Evolutionary conservation across 2,329 filamentous ascomycete genomes (phyloP).

Genomic region (Botrytis galanthina): DNA sequence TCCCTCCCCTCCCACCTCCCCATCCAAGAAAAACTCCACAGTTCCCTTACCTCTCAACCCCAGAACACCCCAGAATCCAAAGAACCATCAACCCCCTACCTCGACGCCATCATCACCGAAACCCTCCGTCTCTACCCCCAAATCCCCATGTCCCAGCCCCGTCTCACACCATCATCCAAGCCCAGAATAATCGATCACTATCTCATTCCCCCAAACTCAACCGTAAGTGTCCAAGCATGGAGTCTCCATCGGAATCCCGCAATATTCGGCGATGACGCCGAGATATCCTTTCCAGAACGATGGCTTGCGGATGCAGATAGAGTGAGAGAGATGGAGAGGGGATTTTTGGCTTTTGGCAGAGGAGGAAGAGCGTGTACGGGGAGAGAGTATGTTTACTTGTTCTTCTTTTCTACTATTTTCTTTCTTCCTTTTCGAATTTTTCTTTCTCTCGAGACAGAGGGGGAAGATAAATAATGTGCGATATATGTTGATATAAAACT

Average conservation of each 20-base stretch:
- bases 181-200: slow-evolving; percentile 56
- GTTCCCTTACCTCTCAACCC: not conserved
- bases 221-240: slow-evolving; percentile 61
- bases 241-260: slow-evolving; percentile 59
- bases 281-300: slow-evolving; percentile 74
- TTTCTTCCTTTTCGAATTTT: not conserved
- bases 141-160: slow-evolving; percentile 66
- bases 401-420: not conserved
- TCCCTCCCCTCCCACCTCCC: slow-evolving; percentile 55
- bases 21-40: slow-evolving; percentile 52
- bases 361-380: slow-evolving; percentile 66
- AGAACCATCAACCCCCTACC: slow-evolving; percentile 51
- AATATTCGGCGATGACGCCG: slow-evolving; percentile 71
- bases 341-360: slow-evolving; percentile 64
- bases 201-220: slow-evolving; percentile 51
- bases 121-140: slow-evolving; percentile 61
- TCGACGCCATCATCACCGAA: slow-evolving; percentile 64
- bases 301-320: slow-evolving; percentile 75
- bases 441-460: not conserved
- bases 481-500: no score
- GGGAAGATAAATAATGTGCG: no score
- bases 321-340: slow-evolving; percentile 67
- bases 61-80: no score
- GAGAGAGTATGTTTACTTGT: slow-evolving; percentile 55
- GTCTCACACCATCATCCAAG: slow-evolving; percentile 48